These are phyloP conservation scores for Aspergillus sp. DNA, from an alignment of 2,329 filamentous ascomycete genomes.

Conservation along the genomic window DNA sequence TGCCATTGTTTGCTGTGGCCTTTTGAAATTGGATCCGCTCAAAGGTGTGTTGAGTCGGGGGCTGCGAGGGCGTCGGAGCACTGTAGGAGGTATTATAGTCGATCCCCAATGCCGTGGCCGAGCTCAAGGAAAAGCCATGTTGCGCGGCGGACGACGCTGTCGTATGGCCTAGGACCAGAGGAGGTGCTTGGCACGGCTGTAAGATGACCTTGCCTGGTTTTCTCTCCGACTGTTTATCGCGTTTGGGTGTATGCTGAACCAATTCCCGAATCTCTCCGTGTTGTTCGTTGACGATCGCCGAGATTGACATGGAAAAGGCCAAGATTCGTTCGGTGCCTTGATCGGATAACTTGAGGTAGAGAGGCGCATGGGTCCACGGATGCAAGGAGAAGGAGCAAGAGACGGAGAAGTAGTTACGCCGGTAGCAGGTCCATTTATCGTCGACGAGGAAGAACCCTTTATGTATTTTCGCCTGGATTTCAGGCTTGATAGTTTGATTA, in stretches of 20 bases:
- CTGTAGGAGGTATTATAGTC: conserved; percentile 35
- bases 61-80: conserved; percentile 32
- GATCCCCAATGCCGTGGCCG: conserved; percentile 27
- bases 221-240: conserved; percentile 80
- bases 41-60: conserved; percentile 61
- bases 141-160: conserved; percentile 22
- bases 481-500: conserved; percentile 59
- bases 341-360: conserved; percentile 54
- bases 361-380: conserved; percentile 58
- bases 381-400: conserved; percentile 73
- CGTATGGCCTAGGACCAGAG: conserved; percentile 31
- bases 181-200: conserved; percentile 62
- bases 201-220: conserved; percentile 70
- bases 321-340: conserved; percentile 59
- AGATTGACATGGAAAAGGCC: conserved; percentile 79
- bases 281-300: conserved; percentile 75
- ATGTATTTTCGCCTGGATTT: conserved; percentile 77
- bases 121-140: conserved; percentile 24
- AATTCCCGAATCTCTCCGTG: conserved; percentile 76
- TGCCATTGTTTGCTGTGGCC: conserved; percentile 90
- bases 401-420: conserved; percentile 87
- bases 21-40: conserved; percentile 94
- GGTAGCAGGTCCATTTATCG: conserved; percentile 86
- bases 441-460: conserved; percentile 85
- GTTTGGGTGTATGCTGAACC: conserved; percentile 87